These are phyloP conservation scores for Ogataea allantospora DNA, from an alignment of 805 yeast genomes.

Conservation along the genomic window DNA sequence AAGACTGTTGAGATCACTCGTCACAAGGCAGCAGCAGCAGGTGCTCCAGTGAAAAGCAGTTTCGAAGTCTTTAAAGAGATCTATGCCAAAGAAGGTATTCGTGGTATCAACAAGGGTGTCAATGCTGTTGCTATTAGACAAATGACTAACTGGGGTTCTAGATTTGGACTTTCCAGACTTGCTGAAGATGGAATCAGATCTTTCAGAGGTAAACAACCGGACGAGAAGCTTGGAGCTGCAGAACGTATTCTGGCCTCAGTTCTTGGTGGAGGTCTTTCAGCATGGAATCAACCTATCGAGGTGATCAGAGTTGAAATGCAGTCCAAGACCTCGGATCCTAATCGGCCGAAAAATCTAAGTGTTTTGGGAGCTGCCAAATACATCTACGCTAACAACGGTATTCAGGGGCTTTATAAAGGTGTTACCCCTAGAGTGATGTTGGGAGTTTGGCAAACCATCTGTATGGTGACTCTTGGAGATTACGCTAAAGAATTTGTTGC, in stretches of 20 bases:
- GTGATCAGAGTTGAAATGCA: slow-evolving; percentile 98
- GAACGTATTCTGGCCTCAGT: slow-evolving; percentile 86
- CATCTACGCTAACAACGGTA: slow-evolving; percentile 78
- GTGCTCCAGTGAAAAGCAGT: slow-evolving; percentile 70
- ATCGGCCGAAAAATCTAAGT: slow-evolving; percentile 87
- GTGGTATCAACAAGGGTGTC: slow-evolving; percentile 96
- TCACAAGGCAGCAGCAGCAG: slow-evolving; percentile 66
- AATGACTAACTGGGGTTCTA: slow-evolving; percentile 98
- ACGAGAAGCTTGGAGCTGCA: slow-evolving; percentile 61
- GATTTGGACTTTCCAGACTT: slow-evolving; percentile 89
- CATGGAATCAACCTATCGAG: slow-evolving; percentile 99
- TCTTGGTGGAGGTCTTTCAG: slow-evolving; percentile 94
- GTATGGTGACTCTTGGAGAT: slow-evolving; percentile 98
- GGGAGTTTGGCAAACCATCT: slow-evolving; percentile 97
- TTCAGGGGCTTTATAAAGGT: slow-evolving; percentile 91
- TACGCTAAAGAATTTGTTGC: slow-evolving; percentile 75
- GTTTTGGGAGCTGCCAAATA: slow-evolving; percentile 77
- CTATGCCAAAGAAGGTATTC: slow-evolving; percentile 80
- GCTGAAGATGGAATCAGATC: slow-evolving; percentile 83
- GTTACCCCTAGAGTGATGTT: slow-evolving; percentile 95
- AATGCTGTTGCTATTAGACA: slow-evolving; percentile 99
- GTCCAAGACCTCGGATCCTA: slow-evolving; percentile 89
- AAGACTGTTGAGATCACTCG: slow-evolving; percentile 98
- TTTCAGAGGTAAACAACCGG: slow-evolving; percentile 51
- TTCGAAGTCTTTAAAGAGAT: slow-evolving; percentile 86